Base-by-base conservation (phyloP, 1,284 basidiomycete species). In the Bondarzewia mesenterica region DNA sequence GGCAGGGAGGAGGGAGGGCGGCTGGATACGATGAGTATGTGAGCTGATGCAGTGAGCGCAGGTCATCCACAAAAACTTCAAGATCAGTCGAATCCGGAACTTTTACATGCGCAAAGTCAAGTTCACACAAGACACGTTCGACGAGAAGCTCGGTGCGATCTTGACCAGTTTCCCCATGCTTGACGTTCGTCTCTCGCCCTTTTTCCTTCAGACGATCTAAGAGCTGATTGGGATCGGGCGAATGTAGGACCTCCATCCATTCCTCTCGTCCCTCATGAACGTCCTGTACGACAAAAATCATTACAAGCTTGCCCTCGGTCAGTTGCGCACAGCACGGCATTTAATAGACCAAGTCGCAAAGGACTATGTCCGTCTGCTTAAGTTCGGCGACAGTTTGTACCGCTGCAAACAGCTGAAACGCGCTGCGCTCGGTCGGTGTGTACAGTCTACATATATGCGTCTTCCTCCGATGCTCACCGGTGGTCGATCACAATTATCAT, bases 81-180 rank as follows among this genome's bases (percentile, higher is more conserved):
- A 99, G 76, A 99, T 99, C 66, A 92, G 89, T 54, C 84, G 93
- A 48, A 94, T 93, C 64, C 80, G 92, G 50, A 85, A 89, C 58
- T 89, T 97, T 67, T 97, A 99, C 71, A 97, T 98, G 95, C 85
- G 94, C 66, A 99, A 98, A 70, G 94, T 99, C 71, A 99, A 97
- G 72, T 99, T 98, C 69, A 96, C 94, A 1, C 94, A 98, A 68
- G 93, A 98, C 65, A 80, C 90, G 14, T 98, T 99, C 59, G 93
- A 95, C 57, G 95, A 99, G 70, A 97, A 98, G 67, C 80, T 99
- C 29, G 85, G 87, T 50, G 87, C 85, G 29, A 99, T 99, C 62
- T 72, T 99, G 58, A 80, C 81, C 42, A 95, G 99, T 65, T 99
- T 99, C 69, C 95, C 95, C 16, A 85, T 98, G 67, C 85, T 99